These are phyloP conservation scores for Pichia pseudocactophila DNA, from an alignment of 805 yeast species.

Conservation along the genomic window DNA sequence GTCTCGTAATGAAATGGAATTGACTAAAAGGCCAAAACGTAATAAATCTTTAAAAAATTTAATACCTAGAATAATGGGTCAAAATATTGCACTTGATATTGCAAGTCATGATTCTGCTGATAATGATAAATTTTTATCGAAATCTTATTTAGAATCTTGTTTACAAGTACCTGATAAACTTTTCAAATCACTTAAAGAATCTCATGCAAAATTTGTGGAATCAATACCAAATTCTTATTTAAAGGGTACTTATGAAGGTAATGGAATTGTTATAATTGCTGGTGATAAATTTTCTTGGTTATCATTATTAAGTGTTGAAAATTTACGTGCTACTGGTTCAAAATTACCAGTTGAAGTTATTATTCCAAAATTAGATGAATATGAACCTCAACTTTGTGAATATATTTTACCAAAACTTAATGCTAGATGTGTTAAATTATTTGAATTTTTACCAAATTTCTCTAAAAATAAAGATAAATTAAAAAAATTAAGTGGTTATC, in stretches of 20 bases:
- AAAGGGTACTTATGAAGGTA: conserved; percentile 34
- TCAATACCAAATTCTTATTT: conserved; percentile 26
- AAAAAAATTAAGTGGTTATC: conserved; percentile 35
- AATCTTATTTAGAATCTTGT: conserved; percentile 41
- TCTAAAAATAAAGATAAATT: conserved; percentile 7
- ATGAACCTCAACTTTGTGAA: conserved; percentile 31
- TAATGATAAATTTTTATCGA: conserved; percentile 36
- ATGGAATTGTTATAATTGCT: conserved; percentile 67
- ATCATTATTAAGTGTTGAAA: conserved; percentile 43
- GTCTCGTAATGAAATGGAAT: conserved; percentile 4
- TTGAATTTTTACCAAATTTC: conserved; percentile 39
- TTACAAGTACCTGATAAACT: conserved; percentile 38
- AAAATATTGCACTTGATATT: conserved; percentile 22
- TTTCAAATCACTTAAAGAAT: conserved; percentile 33
- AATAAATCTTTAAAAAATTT: not conserved
- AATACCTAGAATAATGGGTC: conserved; percentile 20
- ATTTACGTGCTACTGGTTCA: conserved; percentile 38
- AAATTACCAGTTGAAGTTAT: conserved; percentile 38
- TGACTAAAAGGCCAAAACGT: not conserved
- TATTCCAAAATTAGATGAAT: conserved; percentile 32
- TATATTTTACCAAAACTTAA: conserved; percentile 36
- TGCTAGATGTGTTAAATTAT: conserved; percentile 51
- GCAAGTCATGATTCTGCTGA: conserved; percentile 25
- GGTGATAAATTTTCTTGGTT: conserved; percentile 67
- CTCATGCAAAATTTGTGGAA: conserved; percentile 39